Evolutionary conservation across 139 green algal genomes (phyloP), one percentile per base, ranked within the genome.

Genomic region (Tetradesmus lagerheimii): DNA sequence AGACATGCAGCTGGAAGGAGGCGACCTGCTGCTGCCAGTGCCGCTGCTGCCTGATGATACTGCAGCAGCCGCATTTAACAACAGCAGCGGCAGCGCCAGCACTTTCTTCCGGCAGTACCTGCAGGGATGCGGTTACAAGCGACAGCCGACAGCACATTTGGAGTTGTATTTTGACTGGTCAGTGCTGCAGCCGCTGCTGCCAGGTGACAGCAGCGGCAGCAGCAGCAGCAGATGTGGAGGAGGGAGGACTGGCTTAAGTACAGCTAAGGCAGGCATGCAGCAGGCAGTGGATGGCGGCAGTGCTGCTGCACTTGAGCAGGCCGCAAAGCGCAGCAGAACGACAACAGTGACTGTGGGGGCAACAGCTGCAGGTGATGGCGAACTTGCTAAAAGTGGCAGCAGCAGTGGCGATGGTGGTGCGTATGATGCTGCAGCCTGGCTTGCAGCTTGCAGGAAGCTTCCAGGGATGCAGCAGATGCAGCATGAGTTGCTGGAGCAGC

Each of bases 151-250:
- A 43, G 83, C 38, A 15, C 83, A 88, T 31, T 12, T 88, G 64
- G 83, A 88, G 38, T n/a, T 88, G 83, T 80, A 88, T 29, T 64
- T 88, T 41, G 83, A 88, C 31, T 88, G 83, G 83, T 80, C 64
- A 6, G 15, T 35, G 64, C 38, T 88, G 35, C 83, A 88, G 62
- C 83, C 83, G 18, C 76, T 31, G 37, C 18, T 31, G 76, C 37
- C 5, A 15, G 16, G 15, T 11, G 18, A n/a, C 75, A 45, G 35
- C 29, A 31, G 35, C 15, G 50, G 75, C 75, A 27, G 35, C 15
- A 80, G 75, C 75, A 27, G 79, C 41, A 45, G 43, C 79, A 86
- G n/a, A 1, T 34, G 9, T 14, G 41, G 27, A 25, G 79, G 12
- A 25, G 79, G 12, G 12, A 66, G 41, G 4, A 38, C 27, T 29